Conservation (phyloP, 73 alveolate genomes). For the Paramecium primaurelia region DNA sequence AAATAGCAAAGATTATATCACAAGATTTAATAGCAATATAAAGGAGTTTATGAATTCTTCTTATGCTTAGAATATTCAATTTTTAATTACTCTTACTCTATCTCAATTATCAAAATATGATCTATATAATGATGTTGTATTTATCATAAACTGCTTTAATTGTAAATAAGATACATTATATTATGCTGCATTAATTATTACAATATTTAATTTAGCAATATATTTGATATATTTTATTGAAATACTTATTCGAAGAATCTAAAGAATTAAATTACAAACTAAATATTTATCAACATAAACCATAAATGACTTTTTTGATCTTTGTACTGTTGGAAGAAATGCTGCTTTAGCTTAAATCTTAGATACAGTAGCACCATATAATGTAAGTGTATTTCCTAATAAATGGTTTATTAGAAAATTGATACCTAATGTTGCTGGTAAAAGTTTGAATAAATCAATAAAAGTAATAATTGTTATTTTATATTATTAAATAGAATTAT, state of each 20-base stretch:
- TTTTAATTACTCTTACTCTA: neutral
- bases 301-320: neutral
- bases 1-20: neutral
- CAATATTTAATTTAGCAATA: neutral
- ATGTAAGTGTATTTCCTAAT: slow-evolving; percentile 48
- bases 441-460: neutral
- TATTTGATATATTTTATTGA: neutral
- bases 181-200: neutral
- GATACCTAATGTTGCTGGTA: slow-evolving; percentile 47
- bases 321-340: neutral
- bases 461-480: neutral
- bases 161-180: neutral
- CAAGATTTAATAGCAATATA: neutral
- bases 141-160: neutral
- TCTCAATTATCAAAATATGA: slow-evolving; percentile 4
- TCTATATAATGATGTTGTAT: slow-evolving; percentile 29
- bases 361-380: slow-evolving; percentile 45
- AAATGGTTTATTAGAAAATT: slow-evolving; percentile 11
- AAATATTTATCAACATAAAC: neutral
- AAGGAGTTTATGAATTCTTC: neutral
- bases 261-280: neutral
- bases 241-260: neutral
- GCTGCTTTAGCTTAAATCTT: slow-evolving; percentile 23
- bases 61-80: neutral
- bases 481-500: neutral